Conservation (phyloP, 192 early-diverging fungal species). For the Entomortierella parvispora region DNA sequence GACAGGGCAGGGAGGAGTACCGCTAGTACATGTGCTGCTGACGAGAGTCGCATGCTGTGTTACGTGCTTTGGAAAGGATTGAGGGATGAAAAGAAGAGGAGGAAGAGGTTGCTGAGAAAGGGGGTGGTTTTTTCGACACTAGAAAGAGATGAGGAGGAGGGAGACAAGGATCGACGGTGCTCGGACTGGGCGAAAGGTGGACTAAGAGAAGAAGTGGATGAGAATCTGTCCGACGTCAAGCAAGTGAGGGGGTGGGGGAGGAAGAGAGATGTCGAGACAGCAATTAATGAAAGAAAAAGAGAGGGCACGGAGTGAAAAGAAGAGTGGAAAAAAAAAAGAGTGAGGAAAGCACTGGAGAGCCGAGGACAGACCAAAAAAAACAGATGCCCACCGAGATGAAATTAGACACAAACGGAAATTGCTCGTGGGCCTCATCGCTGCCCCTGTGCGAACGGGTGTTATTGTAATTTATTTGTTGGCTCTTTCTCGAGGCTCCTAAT, state of each 20-base stretch:
- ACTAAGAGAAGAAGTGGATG: conserved; percentile 3
- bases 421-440: no score
- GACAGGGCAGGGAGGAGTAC: background rate
- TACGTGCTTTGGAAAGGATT: background rate
- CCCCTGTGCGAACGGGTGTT: no score
- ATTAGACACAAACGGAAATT: no score
- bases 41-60: background rate
- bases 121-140: background rate
- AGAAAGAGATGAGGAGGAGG: background rate
- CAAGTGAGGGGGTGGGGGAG: background rate
- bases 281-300: background rate
- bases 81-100: background rate
- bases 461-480: no score
- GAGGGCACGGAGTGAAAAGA: background rate
- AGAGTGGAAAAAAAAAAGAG: background rate
- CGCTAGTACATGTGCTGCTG: no score
- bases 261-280: background rate
- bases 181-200: background rate
- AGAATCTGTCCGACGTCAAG: background rate
- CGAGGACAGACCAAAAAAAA: background rate
- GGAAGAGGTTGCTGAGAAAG: background rate
- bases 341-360: background rate
- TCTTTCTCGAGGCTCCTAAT: no score
- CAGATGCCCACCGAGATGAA: background rate
- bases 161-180: background rate